A percentile compares a stretch with the other conserved stretches of the same genome.
Conservation (phyloP, 805 yeast species). For the Yarrowia divulgata region DNA sequence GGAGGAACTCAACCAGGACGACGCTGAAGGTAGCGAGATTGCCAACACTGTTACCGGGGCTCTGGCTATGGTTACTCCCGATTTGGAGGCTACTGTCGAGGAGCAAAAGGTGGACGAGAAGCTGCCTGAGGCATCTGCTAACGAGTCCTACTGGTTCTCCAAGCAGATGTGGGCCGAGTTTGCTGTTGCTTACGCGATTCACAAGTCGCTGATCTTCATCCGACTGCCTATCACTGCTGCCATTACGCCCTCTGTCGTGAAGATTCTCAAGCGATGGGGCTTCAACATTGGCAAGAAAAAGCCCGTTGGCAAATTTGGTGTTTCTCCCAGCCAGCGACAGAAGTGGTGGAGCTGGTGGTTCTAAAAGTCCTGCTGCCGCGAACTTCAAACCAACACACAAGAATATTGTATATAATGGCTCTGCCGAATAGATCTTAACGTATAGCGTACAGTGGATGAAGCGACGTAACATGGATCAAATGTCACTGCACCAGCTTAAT, state of each 20-base stretch:
- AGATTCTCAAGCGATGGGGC: conserved; percentile 72
- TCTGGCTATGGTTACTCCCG: conserved; percentile 39
- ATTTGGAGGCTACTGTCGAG: conserved; percentile 40
- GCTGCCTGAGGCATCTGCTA: conserved; percentile 38
- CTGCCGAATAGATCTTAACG: conserved; percentile 15
- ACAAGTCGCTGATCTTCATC: conserved; percentile 82
- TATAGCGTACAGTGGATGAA: neutral
- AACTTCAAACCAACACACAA: neutral
- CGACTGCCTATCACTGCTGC: conserved; percentile 93
- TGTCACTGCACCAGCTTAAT: too few species aligned
- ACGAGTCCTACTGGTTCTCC: conserved; percentile 42
- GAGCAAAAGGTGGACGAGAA: conserved; percentile 36
- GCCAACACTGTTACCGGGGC: conserved; percentile 10
- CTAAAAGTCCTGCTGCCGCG: neutral
- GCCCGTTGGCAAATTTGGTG: conserved; percentile 56
- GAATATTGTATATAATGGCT: conserved; percentile 21
- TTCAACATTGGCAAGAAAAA: conserved; percentile 68
- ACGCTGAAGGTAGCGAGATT: conserved; percentile 43
- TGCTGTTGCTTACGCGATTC: conserved; percentile 90
- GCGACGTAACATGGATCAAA: too few species aligned
- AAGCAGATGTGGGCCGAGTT: conserved; percentile 73
- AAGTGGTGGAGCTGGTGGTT: conserved; percentile 55
- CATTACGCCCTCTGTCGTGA: conserved; percentile 81
- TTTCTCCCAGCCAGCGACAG: conserved; percentile 58
- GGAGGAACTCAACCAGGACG: conserved; percentile 29